phyloP scores from a whole-genome alignment of 495 filamentous ascomycete genomes.

The Aspergillus diversus region DNA sequence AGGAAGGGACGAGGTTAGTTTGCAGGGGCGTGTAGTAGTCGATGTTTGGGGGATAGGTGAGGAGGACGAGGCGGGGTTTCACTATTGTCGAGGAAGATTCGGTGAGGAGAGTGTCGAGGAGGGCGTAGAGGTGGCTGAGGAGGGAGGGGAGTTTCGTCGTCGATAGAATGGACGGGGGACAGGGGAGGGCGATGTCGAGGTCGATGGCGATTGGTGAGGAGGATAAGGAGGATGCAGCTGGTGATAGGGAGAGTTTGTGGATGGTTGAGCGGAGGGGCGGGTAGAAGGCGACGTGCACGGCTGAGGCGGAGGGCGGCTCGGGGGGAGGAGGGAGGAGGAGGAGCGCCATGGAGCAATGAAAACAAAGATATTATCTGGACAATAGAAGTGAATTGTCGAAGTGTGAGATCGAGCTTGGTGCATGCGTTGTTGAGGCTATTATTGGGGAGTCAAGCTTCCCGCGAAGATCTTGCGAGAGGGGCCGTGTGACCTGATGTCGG shows the following conservation, averaged over 20 bases:
- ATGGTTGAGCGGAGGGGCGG: neutral
- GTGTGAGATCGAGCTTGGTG: neutral
- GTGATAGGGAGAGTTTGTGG: neutral
- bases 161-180: neutral
- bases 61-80: neutral
- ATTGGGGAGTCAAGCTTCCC: no score
- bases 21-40: constrained; percentile 1
- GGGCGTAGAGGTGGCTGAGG: neutral
- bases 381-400: neutral
- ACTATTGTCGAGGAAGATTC: neutral
- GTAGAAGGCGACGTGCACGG: neutral
- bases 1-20: neutral
- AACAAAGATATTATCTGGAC: neutral
- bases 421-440: no score
- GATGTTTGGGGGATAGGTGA: neutral
- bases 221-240: neutral
- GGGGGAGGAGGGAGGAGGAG: neutral
- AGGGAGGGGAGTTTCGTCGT: neutral
- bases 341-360: neutral
- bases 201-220: neutral
- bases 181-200: neutral
- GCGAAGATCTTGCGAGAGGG: neutral
- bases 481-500: neutral
- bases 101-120: neutral
- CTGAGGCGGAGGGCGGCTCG: neutral